These are phyloP conservation scores for Rhypophila decipiens DNA, from an alignment of 495 filamentous ascomycete genomes.

Conservation along the genomic window DNA sequence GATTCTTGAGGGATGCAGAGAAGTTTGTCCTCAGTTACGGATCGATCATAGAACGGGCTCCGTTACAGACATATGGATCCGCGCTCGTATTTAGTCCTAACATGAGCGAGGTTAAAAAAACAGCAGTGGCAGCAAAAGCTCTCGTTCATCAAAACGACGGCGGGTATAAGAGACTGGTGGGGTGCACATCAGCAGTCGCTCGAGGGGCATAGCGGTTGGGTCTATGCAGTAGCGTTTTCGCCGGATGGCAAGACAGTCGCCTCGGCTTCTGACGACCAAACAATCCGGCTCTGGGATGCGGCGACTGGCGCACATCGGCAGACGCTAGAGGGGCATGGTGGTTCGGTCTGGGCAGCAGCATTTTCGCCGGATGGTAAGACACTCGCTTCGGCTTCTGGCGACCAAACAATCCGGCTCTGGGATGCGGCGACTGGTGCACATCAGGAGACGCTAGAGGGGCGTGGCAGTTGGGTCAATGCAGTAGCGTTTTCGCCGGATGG, in stretches of 20 bases:
- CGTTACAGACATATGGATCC: slow-evolving; percentile 10
- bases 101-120: slow-evolving; percentile 10
- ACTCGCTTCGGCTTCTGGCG: slow-evolving; percentile 13
- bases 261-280: slow-evolving; percentile 18
- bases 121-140: slow-evolving; percentile 3
- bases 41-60: slow-evolving; percentile 18
- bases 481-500: slow-evolving; percentile 16
- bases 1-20: slow-evolving; percentile 10
- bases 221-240: slow-evolving; percentile 30
- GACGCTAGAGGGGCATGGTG: slow-evolving; percentile 6
- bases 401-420: slow-evolving; percentile 15
- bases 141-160: background rate
- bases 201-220: slow-evolving; percentile 8
- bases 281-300: slow-evolving; percentile 9
- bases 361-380: slow-evolving; percentile 18
- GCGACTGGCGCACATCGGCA: slow-evolving; percentile 1
- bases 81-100: slow-evolving; percentile 15
- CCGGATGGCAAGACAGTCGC: slow-evolving; percentile 20
- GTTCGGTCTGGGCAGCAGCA: background rate
- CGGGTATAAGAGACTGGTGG: background rate
- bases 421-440: slow-evolving; percentile 4
- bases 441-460: slow-evolving; percentile 1
- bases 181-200: slow-evolving; percentile 12
- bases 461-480: slow-evolving; percentile 2
- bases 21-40: slow-evolving; percentile 23